Base-by-base conservation (phyloP, 2,329 filamentous ascomycete genomes). In the Thielaviopsis ethacetica region DNA sequence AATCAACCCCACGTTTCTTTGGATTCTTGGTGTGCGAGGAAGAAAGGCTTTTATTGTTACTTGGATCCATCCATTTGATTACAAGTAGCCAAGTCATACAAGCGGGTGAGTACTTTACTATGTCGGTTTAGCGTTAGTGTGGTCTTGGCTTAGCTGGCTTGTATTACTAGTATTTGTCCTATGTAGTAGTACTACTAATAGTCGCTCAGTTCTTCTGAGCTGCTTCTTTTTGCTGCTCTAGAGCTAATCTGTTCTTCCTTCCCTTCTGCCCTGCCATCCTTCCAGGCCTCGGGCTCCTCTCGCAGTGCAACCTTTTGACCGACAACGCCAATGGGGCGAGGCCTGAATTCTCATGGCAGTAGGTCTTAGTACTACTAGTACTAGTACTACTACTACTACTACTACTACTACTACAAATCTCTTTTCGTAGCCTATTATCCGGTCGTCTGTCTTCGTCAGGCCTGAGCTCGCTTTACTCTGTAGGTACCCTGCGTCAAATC, bases 161-260 rank as follows among this genome's bases (percentile, higher is more conserved):
- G 24, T 26, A 26, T 3, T 26, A 26, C n/a, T n/a, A 26, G 24
- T 34, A 34, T 34, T 34, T 34, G 30, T 34, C 10, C 30, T 9
- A 34, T 34, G n/a, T n/a, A n/a, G n/a, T n/a, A n/a, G n/a, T n/a
- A n/a, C n/a, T n/a, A n/a, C n/a, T n/a, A 4, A 4, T 4, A 27
- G 26, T 27, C 26, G 4, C 9, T 34, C 4, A 51, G 21, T 47
- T 9, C 55, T 57, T 57, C 55, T 27, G 19, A 50, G 19, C 15
- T 26, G 15, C 55, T 51, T 57, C 55, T 57, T 57, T 26, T 57
- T 57, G n/a, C 44, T 57, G 7, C 10, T 34, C 30, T 34, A 9
- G 30, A 34, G 30, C 7, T 57, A 22, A 51, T 57, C 22, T 51
- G 55, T 30, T 47, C 44, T 57, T 57, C 55, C 55, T 51, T 57